Evolutionary conservation across 2,329 filamentous ascomycete genomes (phyloP).

Genomic region (Penicillium sp.): DNA sequence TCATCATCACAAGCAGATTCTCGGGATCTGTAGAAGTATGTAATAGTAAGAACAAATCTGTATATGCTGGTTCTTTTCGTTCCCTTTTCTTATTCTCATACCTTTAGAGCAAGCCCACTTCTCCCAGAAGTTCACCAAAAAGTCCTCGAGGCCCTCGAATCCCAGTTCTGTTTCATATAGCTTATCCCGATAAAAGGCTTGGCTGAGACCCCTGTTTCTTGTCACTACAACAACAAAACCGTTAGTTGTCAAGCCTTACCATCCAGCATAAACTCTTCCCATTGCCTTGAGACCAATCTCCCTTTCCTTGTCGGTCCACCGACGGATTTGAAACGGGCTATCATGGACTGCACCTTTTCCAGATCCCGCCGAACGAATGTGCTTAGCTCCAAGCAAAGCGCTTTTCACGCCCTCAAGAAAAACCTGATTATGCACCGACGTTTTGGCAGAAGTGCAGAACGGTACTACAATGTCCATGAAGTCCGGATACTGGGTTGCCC

Average conservation of each 20-base stretch:
- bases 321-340: constrained; percentile 36
- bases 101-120: constrained; percentile 64
- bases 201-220: constrained; percentile 64
- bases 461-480: constrained; percentile 62
- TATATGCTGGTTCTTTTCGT: no score
- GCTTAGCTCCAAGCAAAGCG: constrained; percentile 54
- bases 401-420: constrained; percentile 61
- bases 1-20: constrained; percentile 67
- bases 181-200: constrained; percentile 68
- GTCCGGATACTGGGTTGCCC: constrained; percentile 57
- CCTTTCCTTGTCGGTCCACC: constrained; percentile 52
- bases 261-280: constrained; percentile 70
- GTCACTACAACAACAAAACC: no score
- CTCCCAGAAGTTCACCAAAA: constrained; percentile 72
- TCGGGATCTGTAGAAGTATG: constrained; percentile 66
- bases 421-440: constrained; percentile 61
- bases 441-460: constrained; percentile 61
- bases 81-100: no score
- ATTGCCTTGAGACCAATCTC: constrained; percentile 62
- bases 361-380: constrained; percentile 49
- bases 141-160: constrained; percentile 64
- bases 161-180: constrained; percentile 61
- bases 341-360: constrained; percentile 42
- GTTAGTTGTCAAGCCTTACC: no score
- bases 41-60: no score